Percentiles rank a stretch among this genome's conserved stretches.
Conservation (phyloP, 2,329 filamentous ascomycete species). For the Rasamsonia emersonii region DNA sequence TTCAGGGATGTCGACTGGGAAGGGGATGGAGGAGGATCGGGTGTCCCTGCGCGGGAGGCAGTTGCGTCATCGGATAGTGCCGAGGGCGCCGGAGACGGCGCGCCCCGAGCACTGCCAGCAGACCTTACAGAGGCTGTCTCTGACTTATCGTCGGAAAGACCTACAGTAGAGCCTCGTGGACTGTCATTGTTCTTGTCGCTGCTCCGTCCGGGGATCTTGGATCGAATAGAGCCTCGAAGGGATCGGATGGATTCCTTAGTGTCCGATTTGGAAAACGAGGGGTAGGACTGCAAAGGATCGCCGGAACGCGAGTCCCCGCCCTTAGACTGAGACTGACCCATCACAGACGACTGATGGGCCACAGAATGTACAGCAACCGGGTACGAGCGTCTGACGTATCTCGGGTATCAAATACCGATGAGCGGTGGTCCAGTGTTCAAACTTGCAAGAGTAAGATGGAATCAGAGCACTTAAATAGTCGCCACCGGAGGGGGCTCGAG, state of each 20-base stretch:
- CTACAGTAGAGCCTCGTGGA: constrained; percentile 64
- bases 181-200: constrained; percentile 54
- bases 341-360: constrained; percentile 30
- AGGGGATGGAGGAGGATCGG: constrained; percentile 70
- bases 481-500: too few species aligned
- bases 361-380: too few species aligned
- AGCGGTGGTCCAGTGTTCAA: too few species aligned
- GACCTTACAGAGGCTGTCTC: constrained; percentile 71
- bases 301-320: constrained; percentile 44
- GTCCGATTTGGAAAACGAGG: constrained; percentile 84
- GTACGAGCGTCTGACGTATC: too few species aligned
- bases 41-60: constrained; percentile 39
- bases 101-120: constrained; percentile 45
- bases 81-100: constrained; percentile 17
- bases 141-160: constrained; percentile 50
- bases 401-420: too few species aligned
- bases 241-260: constrained; percentile 88
- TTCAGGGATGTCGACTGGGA: constrained; percentile 68
- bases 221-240: constrained; percentile 69
- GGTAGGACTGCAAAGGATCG: constrained; percentile 71
- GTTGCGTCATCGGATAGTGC: constrained; percentile 40
- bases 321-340: constrained; percentile 47
- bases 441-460: too few species aligned
- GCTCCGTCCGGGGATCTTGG: constrained; percentile 67
- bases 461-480: too few species aligned